Base-by-base conservation (phyloP, 176 grass and related monocot genomes). In the Dendrocalamus sinicus region DNA sequence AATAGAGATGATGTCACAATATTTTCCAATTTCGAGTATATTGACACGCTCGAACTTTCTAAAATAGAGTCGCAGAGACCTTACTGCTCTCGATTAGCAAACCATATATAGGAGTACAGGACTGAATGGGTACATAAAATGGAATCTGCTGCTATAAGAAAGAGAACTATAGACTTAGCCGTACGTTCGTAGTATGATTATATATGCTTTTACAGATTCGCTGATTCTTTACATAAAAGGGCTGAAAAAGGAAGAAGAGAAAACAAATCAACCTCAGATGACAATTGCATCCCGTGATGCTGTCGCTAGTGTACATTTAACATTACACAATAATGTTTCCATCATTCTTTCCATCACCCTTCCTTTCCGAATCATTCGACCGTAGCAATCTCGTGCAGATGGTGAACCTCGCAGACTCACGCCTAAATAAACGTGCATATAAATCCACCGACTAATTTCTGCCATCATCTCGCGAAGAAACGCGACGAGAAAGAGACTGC, bases 251-350 rank as follows among this genome's bases (percentile, higher is more conserved):
- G 15, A 78, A 60, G 26, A 61, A 50, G 55, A 59, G 8, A 51
- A 59, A 39, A 58, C 0, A 63, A 72, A 92, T 69, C 86, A 78
- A 68, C 70, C 66, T 85, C 58, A 70, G 12, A 69, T 79, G 78
- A 75, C 86, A 86, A 46, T 83, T 47, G 75, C 90, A 83, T 83
- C 67, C 54, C 23, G 24, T 72, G 81, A 76, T 85, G 83, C 69
- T 53, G 82, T 55, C 77, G 71, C 90, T 90, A 90, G 71, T 88
- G 87, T 86, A 90, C 92, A 88, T 9, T 84, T 65, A 26, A 74
- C 20, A 83, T 75, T 69, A 89, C 72, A 85, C 69, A 28, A 80
- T 32, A 67, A 19, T 22, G 73, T 73, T 48, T 50, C 35, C 86
- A 48, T 45, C 28, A 6, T 83, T 14, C 20, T 78, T 45, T 82